Evolutionary conservation across 495 filamentous ascomycete species (phyloP).

Genomic region (Pseudotulostoma volvatum): DNA sequence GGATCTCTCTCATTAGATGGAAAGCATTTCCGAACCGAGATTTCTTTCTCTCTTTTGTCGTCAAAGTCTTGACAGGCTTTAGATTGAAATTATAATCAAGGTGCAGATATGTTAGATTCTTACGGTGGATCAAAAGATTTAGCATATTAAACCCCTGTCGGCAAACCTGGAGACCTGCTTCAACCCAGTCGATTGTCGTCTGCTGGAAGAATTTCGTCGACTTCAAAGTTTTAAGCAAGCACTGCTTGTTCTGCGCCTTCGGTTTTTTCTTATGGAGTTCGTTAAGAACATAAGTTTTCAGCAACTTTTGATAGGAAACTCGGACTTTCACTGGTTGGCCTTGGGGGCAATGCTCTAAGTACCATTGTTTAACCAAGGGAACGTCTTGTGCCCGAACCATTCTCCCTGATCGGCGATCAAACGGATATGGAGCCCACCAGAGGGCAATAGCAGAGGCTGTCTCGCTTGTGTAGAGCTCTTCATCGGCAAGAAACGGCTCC

Average conservation of each 20-base stretch:
- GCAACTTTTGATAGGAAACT: conserved; percentile 97
- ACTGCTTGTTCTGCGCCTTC: conserved; percentile 91
- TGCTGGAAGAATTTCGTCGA: conserved; percentile 99
- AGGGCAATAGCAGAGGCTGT: conserved; percentile 85
- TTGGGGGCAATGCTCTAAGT: conserved; percentile 84
- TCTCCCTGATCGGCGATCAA: conserved; percentile 88
- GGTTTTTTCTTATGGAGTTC: conserved; percentile 88
- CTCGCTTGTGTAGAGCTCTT: conserved; percentile 78
- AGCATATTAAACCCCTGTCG: conserved; percentile 99
- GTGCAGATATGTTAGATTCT: conserved; percentile 97
- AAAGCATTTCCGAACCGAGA: conserved; percentile 98
- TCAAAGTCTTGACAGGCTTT: conserved; percentile 97
- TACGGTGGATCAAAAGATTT: conserved; percentile 92
- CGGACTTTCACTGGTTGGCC: conserved; percentile 93
- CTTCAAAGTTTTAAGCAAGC: conserved; percentile 74
- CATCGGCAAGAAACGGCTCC: conserved; percentile 78
- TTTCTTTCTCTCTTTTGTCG: conserved; percentile 99
- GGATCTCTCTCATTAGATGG: conserved; percentile 96
- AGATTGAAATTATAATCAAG: conserved; percentile 99
- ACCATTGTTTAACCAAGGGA: conserved; percentile 95
- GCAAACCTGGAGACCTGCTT: conserved; percentile 95
- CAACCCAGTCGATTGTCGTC: conserved; percentile 98
- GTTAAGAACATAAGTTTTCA: conserved; percentile 94
- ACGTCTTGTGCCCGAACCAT: conserved; percentile 98
- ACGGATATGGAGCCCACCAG: conserved; percentile 98